phyloP scores from a whole-genome alignment of 1,139 yeast species.

The Debaryomyces robertsiae region DNA sequence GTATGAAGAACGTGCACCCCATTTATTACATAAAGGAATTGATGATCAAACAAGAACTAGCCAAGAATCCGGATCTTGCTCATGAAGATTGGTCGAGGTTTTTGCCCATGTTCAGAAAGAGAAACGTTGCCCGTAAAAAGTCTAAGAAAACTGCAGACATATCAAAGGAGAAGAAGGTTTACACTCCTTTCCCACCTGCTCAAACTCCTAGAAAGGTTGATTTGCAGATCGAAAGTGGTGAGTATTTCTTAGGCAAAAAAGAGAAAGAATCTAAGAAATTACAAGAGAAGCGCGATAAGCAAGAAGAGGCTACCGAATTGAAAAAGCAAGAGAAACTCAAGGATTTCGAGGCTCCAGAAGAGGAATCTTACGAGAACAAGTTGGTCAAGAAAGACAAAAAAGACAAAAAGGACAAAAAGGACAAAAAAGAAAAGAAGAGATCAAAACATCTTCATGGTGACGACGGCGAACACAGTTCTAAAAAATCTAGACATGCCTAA shows the following conservation, averaged over 20 bases:
- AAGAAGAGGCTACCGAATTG: conserved; percentile 65
- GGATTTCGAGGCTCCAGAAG: conserved; percentile 86
- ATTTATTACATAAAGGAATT: conserved; percentile 95
- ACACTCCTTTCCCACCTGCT: conserved; percentile 99
- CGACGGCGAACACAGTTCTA: conserved; percentile 8
- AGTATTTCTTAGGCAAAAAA: conserved; percentile 85
- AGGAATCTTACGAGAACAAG: conserved; percentile 50
- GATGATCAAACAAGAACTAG: conserved; percentile 94
- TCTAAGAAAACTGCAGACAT: conserved; percentile 53
- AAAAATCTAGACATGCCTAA: conserved; percentile 12
- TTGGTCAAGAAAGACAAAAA: conserved; percentile 25
- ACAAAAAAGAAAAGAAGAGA: conserved; percentile 21
- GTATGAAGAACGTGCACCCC: conserved; percentile 96
- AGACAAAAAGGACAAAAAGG: conserved; percentile 23
- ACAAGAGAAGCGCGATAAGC: conserved; percentile 78
- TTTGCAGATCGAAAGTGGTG: conserved; percentile 97
- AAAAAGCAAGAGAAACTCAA: conserved; percentile 72
- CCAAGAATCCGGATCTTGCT: conserved; percentile 93
- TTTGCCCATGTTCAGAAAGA: conserved; percentile 94
- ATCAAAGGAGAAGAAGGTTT: conserved; percentile 71
- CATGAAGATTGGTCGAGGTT: conserved; percentile 97
- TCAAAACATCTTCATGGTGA: conserved; percentile 15
- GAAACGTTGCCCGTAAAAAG: conserved; percentile 92
- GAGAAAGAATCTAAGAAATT: conserved; percentile 75
- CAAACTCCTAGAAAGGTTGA: conserved; percentile 97